Evolutionary conservation across 768 basidiomycete genomes (phyloP), one percentile per base, ranked within the genome.

Genomic region (Leccinum truebloodii): DNA sequence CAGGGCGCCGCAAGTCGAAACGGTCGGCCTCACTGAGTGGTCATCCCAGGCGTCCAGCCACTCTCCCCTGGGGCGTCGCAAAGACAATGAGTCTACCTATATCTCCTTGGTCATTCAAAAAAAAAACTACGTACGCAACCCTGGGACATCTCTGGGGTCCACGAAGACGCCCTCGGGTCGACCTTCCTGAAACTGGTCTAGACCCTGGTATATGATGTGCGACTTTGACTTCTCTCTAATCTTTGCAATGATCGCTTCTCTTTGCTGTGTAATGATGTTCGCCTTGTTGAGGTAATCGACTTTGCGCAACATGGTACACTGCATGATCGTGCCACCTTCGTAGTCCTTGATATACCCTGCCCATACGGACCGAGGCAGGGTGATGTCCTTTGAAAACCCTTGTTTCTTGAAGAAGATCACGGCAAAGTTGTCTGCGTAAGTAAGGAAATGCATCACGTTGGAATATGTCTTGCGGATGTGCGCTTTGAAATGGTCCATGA

Each of bases 341-440:
- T 99, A 99, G 73, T 99, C 97, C 74, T 98, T 99, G 86, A 99
- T 98, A 74, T 99, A 98, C 12, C 95, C 97, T 0, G 96, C 95
- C 97, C 97, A 99, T 8, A 89, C 81, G 2, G 90, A 86, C 49
- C 95, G 84, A 61, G 89, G 89, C n/a, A 97, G 83, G 1, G 90
- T 89, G 62, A 99, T 96, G 59, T 98, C 95, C 73, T 98, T 98
- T 6, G 94, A 92, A 75, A 99, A 99, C 0, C 97, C 97, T 78
- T 98, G 97, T 73, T 98, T 99, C 73, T 94, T 94, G 81, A 99
- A 98, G 76, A 98, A 99, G 3, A 97, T 96, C 41, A 98, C 95
- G 18, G 97, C 97, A 71, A 94, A 99, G 74, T 98, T 98, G 76
- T 99, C 97, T 52, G 97, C 97, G 70, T 98, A 99, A 4, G 97